A percentile compares a stretch with the other conserved stretches of the same genome.
phyloP scores from a whole-genome alignment of 768 basidiomycete species.

The Russula sp. region DNA sequence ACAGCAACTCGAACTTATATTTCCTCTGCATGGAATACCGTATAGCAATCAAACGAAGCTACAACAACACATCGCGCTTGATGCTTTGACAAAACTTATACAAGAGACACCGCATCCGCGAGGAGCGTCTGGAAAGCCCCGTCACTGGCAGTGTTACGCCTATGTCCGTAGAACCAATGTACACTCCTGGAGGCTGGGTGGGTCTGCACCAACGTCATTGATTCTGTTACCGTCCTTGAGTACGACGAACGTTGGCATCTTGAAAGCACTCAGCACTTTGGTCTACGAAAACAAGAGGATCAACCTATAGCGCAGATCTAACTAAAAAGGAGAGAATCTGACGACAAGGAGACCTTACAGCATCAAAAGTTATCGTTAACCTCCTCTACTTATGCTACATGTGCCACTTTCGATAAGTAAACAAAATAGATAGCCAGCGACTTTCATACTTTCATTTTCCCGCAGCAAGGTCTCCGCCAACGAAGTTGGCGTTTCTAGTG shows the following conservation, averaged over 20 bases:
- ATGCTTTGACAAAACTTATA: too few relatives aligned
- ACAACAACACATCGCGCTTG: neutral
- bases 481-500: too few relatives aligned
- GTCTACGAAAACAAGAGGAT: neutral
- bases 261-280: neutral
- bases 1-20: too few relatives aligned
- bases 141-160: neutral
- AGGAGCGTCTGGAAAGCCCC: neutral
- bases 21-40: neutral
- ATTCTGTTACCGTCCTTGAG: conserved; percentile 36
- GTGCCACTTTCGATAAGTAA: too few relatives aligned
- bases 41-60: neutral
- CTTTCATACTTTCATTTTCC: too few relatives aligned
- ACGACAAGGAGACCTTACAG: too few relatives aligned
- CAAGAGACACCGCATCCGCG: too few relatives aligned
- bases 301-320: conserved; percentile 50
- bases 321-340: too few relatives aligned
- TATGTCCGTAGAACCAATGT: neutral
- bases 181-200: conserved; percentile 36
- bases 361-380: too few relatives aligned
- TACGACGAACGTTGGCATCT: conserved; percentile 41
- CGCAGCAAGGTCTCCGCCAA: too few relatives aligned
- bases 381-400: too few relatives aligned
- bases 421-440: too few relatives aligned
- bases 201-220: conserved; percentile 44